phyloP scores from a whole-genome alignment of 176 grass and related monocot species.

The Musa schizocarpa region DNA sequence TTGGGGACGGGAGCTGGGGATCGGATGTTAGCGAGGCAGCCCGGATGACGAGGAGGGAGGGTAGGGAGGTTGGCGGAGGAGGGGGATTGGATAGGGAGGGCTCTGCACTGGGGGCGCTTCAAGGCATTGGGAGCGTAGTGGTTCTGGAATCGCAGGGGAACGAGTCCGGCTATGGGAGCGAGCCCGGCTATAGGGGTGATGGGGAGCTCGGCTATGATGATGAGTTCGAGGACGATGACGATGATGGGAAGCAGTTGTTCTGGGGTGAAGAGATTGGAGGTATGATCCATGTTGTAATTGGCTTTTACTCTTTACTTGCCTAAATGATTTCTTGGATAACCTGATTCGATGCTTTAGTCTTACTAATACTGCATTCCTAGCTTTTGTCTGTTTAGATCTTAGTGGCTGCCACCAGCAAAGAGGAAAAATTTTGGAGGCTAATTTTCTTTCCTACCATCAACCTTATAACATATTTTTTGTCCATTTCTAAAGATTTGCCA shows the following conservation, averaged over 20 bases:
- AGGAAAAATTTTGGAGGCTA: too few relatives aligned
- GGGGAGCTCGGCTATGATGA: slow-evolving; percentile 75
- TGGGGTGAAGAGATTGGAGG: slow-evolving; percentile 64
- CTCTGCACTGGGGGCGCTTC: slow-evolving; percentile 30
- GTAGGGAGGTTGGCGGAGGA: not conserved
- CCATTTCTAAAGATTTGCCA: too few relatives aligned
- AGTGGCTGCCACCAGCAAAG: too few relatives aligned
- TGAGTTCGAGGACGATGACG: slow-evolving; percentile 67
- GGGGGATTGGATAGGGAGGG: slow-evolving; percentile 33
- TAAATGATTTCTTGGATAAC: not conserved
- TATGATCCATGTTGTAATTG: slow-evolving; percentile 20
- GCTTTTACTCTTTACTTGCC: slow-evolving; percentile 3
- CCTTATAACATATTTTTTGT: too few relatives aligned
- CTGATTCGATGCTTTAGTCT: not conserved
- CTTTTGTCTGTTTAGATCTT: too few relatives aligned
- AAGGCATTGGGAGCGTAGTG: slow-evolving; percentile 5
- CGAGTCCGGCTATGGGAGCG: slow-evolving; percentile 73
- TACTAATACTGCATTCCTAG: too few relatives aligned
- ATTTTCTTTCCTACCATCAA: too few relatives aligned
- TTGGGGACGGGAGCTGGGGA: slow-evolving; percentile 35
- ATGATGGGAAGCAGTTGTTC: slow-evolving; percentile 55
- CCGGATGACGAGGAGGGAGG: slow-evolving; percentile 29
- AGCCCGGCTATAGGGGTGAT: slow-evolving; percentile 66
- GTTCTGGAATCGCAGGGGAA: slow-evolving; percentile 29
- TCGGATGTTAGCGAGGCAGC: slow-evolving; percentile 63